A percentile compares a stretch with the other conserved stretches of the same genome.
These are phyloP conservation scores for Cyclostephanos invisitatus DNA, from an alignment of 108 stramenopile species.

Conservation along the genomic window DNA sequence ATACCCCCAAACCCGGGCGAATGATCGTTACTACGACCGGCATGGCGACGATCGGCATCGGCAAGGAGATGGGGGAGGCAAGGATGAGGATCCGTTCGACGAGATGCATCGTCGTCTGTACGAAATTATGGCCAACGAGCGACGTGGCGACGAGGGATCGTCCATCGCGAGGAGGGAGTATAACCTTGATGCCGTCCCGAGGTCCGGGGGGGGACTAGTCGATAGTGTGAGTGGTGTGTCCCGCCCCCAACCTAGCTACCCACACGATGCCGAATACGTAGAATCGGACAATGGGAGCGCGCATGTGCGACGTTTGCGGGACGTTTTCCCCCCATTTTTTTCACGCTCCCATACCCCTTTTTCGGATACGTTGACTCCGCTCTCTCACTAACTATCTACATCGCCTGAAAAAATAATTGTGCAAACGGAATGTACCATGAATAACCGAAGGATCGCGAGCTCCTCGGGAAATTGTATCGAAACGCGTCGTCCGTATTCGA, in stretches of 20 bases:
- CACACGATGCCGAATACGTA: background rate
- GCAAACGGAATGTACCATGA: too few species aligned
- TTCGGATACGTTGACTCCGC: too few species aligned
- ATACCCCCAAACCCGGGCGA: too few species aligned
- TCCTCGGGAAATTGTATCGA: slow-evolving; percentile 40
- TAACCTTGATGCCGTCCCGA: background rate
- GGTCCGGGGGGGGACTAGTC: background rate
- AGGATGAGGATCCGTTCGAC: background rate
- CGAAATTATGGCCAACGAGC: background rate
- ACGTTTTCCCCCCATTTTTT: too few species aligned
- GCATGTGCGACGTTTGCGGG: too few species aligned
- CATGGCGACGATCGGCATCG: too few species aligned
- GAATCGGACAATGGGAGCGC: too few species aligned
- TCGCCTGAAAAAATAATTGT: too few species aligned
- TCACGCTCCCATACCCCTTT: background rate
- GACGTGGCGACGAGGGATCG: background rate
- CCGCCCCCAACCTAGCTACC: background rate
- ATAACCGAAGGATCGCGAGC: slow-evolving; percentile 41
- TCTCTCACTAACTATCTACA: background rate
- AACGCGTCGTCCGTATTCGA: slow-evolving; percentile 56
- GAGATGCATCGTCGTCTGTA: background rate
- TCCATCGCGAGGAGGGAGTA: background rate
- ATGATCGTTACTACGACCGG: too few species aligned
- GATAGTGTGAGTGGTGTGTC: background rate
- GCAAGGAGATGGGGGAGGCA: too few species aligned